These are phyloP conservation scores for Cynanchum wilfordii DNA, from an alignment of 257 asterid genomes.

Conservation along the genomic window DNA sequence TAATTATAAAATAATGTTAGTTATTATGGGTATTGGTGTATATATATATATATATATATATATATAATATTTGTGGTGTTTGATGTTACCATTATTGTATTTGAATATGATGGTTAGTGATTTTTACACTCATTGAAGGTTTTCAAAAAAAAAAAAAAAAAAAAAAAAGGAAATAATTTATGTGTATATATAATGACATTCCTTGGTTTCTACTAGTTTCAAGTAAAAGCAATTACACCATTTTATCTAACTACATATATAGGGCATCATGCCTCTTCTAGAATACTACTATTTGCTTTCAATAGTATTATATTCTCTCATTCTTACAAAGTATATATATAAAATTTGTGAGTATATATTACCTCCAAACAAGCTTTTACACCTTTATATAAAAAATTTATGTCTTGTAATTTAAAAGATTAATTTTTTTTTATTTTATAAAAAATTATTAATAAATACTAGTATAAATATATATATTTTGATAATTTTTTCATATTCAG, in stretches of 20 bases:
- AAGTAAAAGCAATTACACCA: neutral
- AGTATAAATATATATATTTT: too few relatives aligned
- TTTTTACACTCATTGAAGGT: neutral
- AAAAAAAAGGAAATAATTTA: neutral
- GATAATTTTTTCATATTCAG: too few relatives aligned
- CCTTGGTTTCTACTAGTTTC: slow-evolving; percentile 6
- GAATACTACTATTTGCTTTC: neutral
- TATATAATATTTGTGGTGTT: neutral
- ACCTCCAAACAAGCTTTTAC: too few relatives aligned
- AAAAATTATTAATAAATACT: too few relatives aligned
- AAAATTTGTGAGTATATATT: too few relatives aligned
- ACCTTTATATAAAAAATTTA: too few relatives aligned
- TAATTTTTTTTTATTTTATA: too few relatives aligned
- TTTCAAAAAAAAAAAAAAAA: too few relatives aligned
- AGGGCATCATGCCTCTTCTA: neutral
- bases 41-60: neutral
- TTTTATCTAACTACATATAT: neutral
- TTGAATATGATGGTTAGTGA: neutral
- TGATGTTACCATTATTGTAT: slow-evolving; percentile 5
- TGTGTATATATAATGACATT: neutral
- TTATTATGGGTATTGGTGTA: neutral
- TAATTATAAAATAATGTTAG: neutral
- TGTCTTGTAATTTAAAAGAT: too few relatives aligned
- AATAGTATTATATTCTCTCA: too few relatives aligned
- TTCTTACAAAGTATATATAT: too few relatives aligned